These are phyloP conservation scores for Apiotrichum brassicae DNA, from an alignment of 1,284 basidiomycete species.

Conservation along the genomic window DNA sequence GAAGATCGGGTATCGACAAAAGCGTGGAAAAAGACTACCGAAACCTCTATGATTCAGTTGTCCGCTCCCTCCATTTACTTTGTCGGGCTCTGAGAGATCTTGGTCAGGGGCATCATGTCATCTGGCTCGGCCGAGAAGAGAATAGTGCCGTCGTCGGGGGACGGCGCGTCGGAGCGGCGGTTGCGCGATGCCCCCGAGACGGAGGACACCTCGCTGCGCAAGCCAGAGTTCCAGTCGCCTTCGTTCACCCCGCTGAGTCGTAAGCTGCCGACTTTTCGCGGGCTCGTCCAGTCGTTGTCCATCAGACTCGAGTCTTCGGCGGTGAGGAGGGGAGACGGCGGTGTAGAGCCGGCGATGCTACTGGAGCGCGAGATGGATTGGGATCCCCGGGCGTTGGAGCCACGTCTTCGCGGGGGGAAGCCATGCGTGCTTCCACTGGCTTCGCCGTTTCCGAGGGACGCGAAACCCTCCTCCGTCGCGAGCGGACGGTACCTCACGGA, in stretches of 20 bases:
- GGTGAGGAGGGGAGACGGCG: not conserved
- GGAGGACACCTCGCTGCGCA: not conserved
- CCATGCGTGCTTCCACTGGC: not conserved
- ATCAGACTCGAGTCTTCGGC: constrained; percentile 1
- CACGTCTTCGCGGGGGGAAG: not conserved
- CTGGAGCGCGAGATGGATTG: not conserved
- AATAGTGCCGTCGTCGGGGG: not conserved
- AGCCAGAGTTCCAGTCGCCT: not conserved
- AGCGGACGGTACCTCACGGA: constrained; percentile 6
- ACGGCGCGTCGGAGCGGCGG: constrained; percentile 4
- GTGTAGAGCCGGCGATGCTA: not conserved
- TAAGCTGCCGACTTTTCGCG: not conserved
- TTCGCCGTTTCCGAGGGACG: not conserved
- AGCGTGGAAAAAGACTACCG: no score
- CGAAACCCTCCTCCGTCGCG: constrained; percentile 2
- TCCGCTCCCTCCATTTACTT: no score
- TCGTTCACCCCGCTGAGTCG: not conserved
- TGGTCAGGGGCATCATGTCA: not conserved
- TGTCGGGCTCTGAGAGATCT: no score
- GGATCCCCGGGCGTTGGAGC: constrained; percentile 1
- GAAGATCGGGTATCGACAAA: no score
- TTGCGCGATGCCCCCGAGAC: not conserved
- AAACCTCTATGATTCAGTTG: no score
- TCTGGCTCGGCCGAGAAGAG: not conserved
- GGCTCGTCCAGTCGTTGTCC: not conserved